Evolutionary conservation across 2,329 filamentous ascomycete species (phyloP).

Genomic region (Cladophialophora yegresii): DNA sequence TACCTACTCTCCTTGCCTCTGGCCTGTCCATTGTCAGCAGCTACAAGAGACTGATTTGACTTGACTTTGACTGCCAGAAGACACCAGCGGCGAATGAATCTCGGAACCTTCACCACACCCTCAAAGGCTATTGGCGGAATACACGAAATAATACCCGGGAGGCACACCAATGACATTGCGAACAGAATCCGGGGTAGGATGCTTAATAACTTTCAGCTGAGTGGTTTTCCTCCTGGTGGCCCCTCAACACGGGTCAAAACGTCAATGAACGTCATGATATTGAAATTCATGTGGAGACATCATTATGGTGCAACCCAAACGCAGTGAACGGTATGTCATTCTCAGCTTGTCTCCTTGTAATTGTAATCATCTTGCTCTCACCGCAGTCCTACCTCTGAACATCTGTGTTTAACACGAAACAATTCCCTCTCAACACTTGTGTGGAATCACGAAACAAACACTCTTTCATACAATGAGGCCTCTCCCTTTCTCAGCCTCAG

Average conservation of each 20-base stretch:
- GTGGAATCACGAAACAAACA: neutral
- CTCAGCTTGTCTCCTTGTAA: neutral
- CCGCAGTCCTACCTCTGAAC: neutral
- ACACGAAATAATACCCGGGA: neutral
- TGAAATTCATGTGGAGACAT: neutral
- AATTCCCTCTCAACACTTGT: too few relatives aligned
- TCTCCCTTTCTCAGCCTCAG: neutral
- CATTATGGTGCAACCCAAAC: too few relatives aligned
- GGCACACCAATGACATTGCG: neutral
- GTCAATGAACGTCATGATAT: neutral
- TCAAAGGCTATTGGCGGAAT: neutral
- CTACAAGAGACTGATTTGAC: neutral
- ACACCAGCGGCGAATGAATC: neutral
- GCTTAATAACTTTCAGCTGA: neutral
- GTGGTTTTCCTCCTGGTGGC: neutral
- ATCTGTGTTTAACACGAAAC: neutral
- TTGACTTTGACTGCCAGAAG: neutral
- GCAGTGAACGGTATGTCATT: neutral
- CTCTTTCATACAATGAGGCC: neutral
- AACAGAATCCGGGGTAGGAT: neutral
- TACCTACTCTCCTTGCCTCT: neutral
- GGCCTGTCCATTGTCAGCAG: neutral
- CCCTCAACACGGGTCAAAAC: neutral
- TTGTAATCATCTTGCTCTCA: neutral
- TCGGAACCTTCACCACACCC: neutral